phyloP scores from a whole-genome alignment of 352 stramenopile genomes.

The Pythium diclinum region DNA sequence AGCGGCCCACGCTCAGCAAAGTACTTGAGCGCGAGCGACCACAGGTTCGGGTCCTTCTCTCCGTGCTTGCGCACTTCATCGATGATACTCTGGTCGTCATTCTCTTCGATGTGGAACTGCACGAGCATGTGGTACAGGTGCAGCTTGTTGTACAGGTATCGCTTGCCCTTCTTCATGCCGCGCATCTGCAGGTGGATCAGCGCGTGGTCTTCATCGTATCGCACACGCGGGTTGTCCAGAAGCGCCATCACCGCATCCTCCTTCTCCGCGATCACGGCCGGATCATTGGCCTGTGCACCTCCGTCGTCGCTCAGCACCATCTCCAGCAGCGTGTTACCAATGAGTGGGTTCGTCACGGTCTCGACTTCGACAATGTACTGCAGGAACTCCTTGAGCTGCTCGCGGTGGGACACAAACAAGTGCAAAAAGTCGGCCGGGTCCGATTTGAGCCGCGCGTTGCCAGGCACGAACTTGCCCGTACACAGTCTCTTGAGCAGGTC shows the following conservation, averaged over 20 bases:
- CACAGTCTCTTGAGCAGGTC: constrained; percentile 89
- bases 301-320: constrained; percentile 80
- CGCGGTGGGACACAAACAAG: constrained; percentile 90
- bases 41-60: constrained; percentile 88
- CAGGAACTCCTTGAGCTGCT: constrained; percentile 85
- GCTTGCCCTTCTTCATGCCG: constrained; percentile 89
- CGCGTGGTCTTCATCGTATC: constrained; percentile 92
- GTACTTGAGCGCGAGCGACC: constrained; percentile 88
- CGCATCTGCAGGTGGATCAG: constrained; percentile 92
- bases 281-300: constrained; percentile 30
- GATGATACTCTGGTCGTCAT: constrained; percentile 87
- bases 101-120: constrained; percentile 92
- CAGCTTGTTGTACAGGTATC: constrained; percentile 93
- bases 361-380: constrained; percentile 89
- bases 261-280: constrained; percentile 50
- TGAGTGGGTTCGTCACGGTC: constrained; percentile 85
- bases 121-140: constrained; percentile 94
- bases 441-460: constrained; percentile 60
- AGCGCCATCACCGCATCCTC: constrained; percentile 85
- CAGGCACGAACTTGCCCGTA: constrained; percentile 75
- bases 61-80: constrained; percentile 88
- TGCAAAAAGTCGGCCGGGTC: constrained; percentile 89
- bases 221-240: constrained; percentile 87
- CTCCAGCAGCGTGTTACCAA: constrained; percentile 87
- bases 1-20: constrained; percentile 83